Evolutionary conservation across 148 eudicot species (phyloP).

Genomic region (Spergularia marina): DNA sequence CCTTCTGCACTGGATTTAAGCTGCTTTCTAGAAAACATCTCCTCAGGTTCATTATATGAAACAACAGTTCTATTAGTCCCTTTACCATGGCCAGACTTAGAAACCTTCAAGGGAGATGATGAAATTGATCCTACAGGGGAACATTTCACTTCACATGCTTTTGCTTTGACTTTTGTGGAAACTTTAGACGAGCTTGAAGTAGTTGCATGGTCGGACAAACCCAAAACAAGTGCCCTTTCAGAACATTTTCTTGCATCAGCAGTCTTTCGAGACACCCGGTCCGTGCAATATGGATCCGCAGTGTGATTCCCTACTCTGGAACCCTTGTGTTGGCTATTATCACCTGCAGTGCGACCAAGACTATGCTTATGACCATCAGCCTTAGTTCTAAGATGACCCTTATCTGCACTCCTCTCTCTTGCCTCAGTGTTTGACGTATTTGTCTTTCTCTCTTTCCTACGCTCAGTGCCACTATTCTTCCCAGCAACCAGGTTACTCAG

Average conservation of each 20-base stretch:
- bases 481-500: slow-evolving; percentile 5
- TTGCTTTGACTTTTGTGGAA: slow-evolving; percentile 30
- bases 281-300: slow-evolving; percentile 13
- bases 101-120: slow-evolving; percentile 35
- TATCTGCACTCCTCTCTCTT: slow-evolving; percentile 20
- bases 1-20: slow-evolving; percentile 20
- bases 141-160: slow-evolving; percentile 26
- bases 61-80: slow-evolving; percentile 18
- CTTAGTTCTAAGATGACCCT: slow-evolving; percentile 18
- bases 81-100: slow-evolving; percentile 29
- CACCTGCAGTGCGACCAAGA: slow-evolving; percentile 13
- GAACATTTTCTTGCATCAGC: slow-evolving; percentile 25
- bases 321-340: slow-evolving; percentile 14
- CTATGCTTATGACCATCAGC: slow-evolving; percentile 15
- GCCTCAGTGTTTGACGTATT: slow-evolving; percentile 24
- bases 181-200: slow-evolving; percentile 48
- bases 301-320: slow-evolving; percentile 18
- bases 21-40: slow-evolving; percentile 13
- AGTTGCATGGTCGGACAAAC: slow-evolving; percentile 35
- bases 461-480: slow-evolving; percentile 18
- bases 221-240: slow-evolving; percentile 30
- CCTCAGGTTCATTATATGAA: slow-evolving; percentile 22
- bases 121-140: slow-evolving; percentile 41
- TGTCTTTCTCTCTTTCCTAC: slow-evolving; percentile 25
- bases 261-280: slow-evolving; percentile 23